These are phyloP conservation scores for Vachellia collinsii DNA, from an alignment of 306 rosid species.

Conservation along the genomic window DNA sequence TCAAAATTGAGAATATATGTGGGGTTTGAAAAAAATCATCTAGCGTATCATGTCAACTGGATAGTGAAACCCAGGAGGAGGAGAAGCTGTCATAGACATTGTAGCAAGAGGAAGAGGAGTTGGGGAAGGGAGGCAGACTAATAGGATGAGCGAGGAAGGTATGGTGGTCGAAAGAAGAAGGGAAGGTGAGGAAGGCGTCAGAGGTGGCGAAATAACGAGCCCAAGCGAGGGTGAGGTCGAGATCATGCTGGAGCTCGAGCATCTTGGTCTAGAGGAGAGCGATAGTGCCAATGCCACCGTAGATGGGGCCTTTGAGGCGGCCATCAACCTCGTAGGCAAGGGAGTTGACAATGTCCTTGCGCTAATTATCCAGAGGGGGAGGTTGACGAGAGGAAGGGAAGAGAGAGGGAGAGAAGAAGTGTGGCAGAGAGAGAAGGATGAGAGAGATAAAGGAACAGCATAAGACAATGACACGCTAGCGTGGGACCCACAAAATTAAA, in stretches of 20 bases:
- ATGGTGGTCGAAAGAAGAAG: conserved; percentile 23
- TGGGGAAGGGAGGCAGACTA: conserved; percentile 39
- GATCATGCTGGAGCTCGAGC: conserved; percentile 78
- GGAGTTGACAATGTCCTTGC: conserved; percentile 84
- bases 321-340: conserved; percentile 87
- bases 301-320: conserved; percentile 82
- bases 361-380: too few relatives aligned
- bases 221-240: conserved; percentile 78
- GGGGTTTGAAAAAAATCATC: conserved; percentile 67
- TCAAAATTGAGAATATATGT: conserved; percentile 53
- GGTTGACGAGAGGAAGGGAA: too few relatives aligned
- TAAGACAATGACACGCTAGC: too few relatives aligned
- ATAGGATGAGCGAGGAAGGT: conserved; percentile 34
- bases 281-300: conserved; percentile 95
- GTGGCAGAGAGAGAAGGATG: too few relatives aligned
- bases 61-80: conserved; percentile 43
- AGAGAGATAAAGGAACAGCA: too few relatives aligned
- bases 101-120: conserved; percentile 42
- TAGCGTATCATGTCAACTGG: conserved; percentile 47
- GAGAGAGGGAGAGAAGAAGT: too few relatives aligned
- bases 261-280: conserved; percentile 70
- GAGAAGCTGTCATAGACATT: conserved; percentile 55
- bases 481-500: too few relatives aligned
- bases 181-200: background rate
- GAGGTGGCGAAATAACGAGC: conserved; percentile 56